Evolutionary conservation across 306 rosid species (phyloP), one percentile per base, ranked within the genome.

Genomic region (Lathyrus aphaca): DNA sequence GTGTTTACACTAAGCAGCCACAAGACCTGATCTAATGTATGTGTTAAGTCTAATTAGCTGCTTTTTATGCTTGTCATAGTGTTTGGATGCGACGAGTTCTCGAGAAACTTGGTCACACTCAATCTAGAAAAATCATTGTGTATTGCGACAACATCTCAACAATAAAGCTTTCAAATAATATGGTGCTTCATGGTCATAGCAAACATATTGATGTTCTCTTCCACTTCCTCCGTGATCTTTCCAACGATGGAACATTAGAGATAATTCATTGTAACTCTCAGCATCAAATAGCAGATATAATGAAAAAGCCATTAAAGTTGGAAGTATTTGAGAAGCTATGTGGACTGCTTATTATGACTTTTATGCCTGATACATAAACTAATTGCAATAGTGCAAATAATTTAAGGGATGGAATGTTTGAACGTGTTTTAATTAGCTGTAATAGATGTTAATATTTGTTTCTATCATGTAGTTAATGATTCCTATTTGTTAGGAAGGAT

Each of bases 31-130:
- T 27, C 6, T 48, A 16, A 48, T 48, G 16, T 48, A 9, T 21
- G 55, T 2, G 17, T 48, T 16, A 16, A n/a, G 23, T 15, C 16
- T 16, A 48, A 10, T 2, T 21, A 48, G 54, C 21, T n/a, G 54
- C 54, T 2, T 48, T 19, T 48, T 48, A 10, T 48, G 54, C 54
- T 15, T 48, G 54, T 48, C 54, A 48, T 15, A 6, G 18, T 5
- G 21, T 48, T 48, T 48, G 54, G 54, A 15, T 48, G 54, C 54
- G 10, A 48, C 15, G 48, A 43, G 48, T 43, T 43, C 48, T 43
- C 15, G 48, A 43, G 48, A 43, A 43, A 43, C 48, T 43, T 43
- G 48, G 14, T 43, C 48, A 43, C 10, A 10, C 48, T 8, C 48
- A 43, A 43, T 11, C 4, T 43, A 15, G 14, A 43, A 43, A 15